Evolutionary conservation across 2,329 filamentous ascomycete genomes (phyloP).

Genomic region (Fusarium subglutinans): DNA sequence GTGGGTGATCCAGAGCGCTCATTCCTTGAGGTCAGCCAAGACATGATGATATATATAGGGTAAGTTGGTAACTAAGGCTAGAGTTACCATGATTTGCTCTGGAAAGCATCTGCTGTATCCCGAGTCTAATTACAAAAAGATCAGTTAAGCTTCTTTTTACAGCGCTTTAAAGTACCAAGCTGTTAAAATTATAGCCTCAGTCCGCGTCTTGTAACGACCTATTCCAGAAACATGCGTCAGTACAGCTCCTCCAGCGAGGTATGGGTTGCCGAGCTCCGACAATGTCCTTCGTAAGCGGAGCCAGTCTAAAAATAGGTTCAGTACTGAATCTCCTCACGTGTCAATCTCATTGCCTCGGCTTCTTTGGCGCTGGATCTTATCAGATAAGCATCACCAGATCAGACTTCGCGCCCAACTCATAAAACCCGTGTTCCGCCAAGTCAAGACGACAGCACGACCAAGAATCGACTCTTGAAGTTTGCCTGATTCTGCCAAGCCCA

Average conservation of each 20-base stretch:
- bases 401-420: background rate
- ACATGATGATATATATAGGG: accelerated
- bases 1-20: accelerated
- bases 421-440: background rate
- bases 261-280: too few species aligned
- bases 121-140: accelerated
- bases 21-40: background rate
- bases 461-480: background rate
- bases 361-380: background rate
- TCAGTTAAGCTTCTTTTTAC: accelerated
- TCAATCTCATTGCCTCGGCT: background rate
- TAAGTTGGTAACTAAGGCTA: accelerated
- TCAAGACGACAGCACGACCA: background rate
- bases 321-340: background rate
- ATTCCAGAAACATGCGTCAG: too few species aligned
- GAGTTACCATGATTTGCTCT: background rate
- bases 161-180: accelerated
- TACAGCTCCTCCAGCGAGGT: too few species aligned
- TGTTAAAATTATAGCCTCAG: accelerated
- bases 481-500: background rate
- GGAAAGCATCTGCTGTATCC: background rate
- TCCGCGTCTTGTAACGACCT: too few species aligned
- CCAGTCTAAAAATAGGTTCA: background rate
- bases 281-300: background rate
- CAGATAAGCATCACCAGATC: background rate